These are phyloP conservation scores for Russula virescens DNA, from an alignment of 768 basidiomycete species.

Conservation along the genomic window DNA sequence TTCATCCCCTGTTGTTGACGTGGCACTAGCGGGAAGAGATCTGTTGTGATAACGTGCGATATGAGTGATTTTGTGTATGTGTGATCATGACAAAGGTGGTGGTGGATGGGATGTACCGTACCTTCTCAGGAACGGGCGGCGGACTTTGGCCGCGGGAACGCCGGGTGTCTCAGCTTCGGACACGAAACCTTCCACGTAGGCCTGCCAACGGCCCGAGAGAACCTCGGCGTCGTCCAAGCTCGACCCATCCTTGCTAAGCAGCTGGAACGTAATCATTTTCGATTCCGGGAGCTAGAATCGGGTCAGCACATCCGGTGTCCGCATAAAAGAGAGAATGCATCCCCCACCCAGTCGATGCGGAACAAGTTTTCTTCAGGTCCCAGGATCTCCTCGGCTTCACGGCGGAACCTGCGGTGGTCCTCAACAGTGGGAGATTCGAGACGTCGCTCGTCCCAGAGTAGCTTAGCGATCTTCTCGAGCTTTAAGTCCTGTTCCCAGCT, in stretches of 20 bases:
- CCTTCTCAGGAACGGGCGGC: constrained; percentile 54
- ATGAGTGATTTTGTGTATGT: no score
- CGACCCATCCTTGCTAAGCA: constrained; percentile 76
- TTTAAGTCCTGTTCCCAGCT: constrained; percentile 60
- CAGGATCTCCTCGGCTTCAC: constrained; percentile 60
- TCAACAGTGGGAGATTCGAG: constrained; percentile 56
- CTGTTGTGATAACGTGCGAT: no score
- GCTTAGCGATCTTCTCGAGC: constrained; percentile 67
- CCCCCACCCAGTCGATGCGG: constrained; percentile 71
- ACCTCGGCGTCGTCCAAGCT: constrained; percentile 72
- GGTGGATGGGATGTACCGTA: constrained; percentile 35
- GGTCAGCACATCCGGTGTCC: no score
- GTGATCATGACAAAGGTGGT: no score
- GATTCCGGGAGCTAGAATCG: constrained; percentile 63
- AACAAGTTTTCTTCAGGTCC: constrained; percentile 77
- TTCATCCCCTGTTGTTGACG: background rate
- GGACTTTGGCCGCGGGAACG: constrained; percentile 41
- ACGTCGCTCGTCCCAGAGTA: constrained; percentile 62
- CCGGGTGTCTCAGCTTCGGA: constrained; percentile 54
- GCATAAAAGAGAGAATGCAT: background rate
- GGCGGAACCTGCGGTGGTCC: constrained; percentile 62
- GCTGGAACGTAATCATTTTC: constrained; percentile 63
- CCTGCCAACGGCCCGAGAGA: constrained; percentile 70
- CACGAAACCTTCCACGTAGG: constrained; percentile 72
- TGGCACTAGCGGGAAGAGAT: constrained; percentile 35